A percentile compares a stretch with the other conserved stretches of the same genome.
These are phyloP conservation scores for Colletotrichum cordylinicola DNA, from an alignment of 2,329 filamentous ascomycete species.

Conservation along the genomic window DNA sequence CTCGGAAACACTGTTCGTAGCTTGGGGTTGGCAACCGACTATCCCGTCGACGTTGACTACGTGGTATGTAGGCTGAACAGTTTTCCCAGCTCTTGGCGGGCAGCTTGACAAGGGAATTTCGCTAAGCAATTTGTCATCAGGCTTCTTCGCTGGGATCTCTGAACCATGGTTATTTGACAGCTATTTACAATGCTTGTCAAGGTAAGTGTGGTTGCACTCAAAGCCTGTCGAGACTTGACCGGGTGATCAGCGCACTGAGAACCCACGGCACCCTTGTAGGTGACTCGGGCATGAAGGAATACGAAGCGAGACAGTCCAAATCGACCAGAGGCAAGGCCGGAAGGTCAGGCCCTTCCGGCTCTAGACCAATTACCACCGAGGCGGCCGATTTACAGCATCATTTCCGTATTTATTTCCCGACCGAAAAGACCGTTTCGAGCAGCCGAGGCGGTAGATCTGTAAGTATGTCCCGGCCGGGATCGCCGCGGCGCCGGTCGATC, in stretches of 20 bases:
- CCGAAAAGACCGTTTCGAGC: constrained; percentile 67
- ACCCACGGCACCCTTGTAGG: constrained; percentile 28
- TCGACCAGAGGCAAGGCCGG: constrained; percentile 31
- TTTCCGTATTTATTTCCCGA: constrained; percentile 84
- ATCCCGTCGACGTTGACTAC: constrained; percentile 73
- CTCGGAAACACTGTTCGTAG: constrained; percentile 70
- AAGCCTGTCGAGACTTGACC: neutral
- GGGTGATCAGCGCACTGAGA: neutral
- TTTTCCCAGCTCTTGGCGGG: constrained; percentile 1
- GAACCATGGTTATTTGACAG: constrained; percentile 68
- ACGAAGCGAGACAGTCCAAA: constrained; percentile 41
- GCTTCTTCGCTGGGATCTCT: constrained; percentile 84
- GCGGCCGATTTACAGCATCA: constrained; percentile 42
- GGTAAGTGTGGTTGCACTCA: constrained; percentile 40
- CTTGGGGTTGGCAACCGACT: constrained; percentile 64
- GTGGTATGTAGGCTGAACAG: constrained; percentile 54
- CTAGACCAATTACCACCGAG: constrained; percentile 1
- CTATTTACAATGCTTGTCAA: constrained; percentile 61
- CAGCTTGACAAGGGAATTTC: constrained; percentile 18
- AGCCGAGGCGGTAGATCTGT: constrained; percentile 70
- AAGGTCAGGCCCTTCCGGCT: neutral
- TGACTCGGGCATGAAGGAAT: constrained; percentile 52
- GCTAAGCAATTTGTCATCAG: constrained; percentile 41
- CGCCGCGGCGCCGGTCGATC: constrained; percentile 14
- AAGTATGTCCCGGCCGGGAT: constrained; percentile 29